phyloP scores from a whole-genome alignment of 257 asterid genomes.

The Voacanga thouarsii region DNA sequence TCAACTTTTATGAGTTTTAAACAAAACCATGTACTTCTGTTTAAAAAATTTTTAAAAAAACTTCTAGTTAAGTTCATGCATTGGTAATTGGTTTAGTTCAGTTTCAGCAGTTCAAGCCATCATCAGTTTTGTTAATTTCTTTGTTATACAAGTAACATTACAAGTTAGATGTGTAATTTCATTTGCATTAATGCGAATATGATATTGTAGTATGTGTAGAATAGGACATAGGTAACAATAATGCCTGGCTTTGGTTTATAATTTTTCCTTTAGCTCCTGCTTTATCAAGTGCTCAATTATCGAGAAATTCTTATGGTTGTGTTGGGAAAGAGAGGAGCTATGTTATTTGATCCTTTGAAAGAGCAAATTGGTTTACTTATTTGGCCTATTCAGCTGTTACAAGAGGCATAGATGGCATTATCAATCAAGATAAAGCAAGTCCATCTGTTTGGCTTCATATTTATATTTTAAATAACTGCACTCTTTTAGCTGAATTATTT shows the following conservation, averaged over 20 bases:
- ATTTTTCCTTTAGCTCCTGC: background rate
- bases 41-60: background rate
- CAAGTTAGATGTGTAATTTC: too few relatives aligned
- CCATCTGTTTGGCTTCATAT: background rate
- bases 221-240: too few relatives aligned
- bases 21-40: background rate
- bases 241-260: background rate
- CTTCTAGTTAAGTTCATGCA: background rate
- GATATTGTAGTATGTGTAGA: background rate
- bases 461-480: background rate
- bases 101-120: background rate
- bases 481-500: background rate
- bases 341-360: background rate
- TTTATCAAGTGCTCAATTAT: too few relatives aligned
- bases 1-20: too few relatives aligned
- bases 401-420: background rate
- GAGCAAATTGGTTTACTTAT: background rate
- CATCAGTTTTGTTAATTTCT: background rate
- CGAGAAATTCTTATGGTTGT: background rate
- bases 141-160: background rate
- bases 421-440: background rate
- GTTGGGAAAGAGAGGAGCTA: background rate
- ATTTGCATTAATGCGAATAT: too few relatives aligned
- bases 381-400: background rate
- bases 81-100: background rate